Percentiles rank a stretch among this genome's conserved stretches.
Conservation (phyloP, 2,329 filamentous ascomycete genomes). For the Ceratocystiopsis minuta region DNA sequence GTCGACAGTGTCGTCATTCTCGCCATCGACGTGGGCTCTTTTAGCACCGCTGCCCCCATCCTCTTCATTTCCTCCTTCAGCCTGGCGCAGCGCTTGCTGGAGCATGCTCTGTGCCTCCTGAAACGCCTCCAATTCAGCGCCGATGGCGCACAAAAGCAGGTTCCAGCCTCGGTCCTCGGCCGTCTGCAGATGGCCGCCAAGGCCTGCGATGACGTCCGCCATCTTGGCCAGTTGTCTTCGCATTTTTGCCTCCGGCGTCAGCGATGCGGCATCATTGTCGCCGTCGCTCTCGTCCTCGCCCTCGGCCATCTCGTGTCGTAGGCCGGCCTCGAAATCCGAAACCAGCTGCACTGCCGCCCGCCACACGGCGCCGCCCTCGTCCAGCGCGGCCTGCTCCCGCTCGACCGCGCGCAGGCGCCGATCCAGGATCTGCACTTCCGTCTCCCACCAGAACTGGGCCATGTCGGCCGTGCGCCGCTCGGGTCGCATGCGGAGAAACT, state of each 20-base stretch:
- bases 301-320: constrained; percentile 36
- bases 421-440: constrained; percentile 39
- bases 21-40: not conserved
- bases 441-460: constrained; percentile 53
- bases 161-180: constrained; percentile 53
- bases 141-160: constrained; percentile 55
- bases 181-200: constrained; percentile 34
- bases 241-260: constrained; percentile 7
- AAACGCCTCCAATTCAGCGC: constrained; percentile 33
- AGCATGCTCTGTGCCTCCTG: constrained; percentile 16
- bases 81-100: constrained; percentile 13
- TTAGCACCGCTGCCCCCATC: not conserved
- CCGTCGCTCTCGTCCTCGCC: constrained; percentile 4
- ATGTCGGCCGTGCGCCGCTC: constrained; percentile 51
- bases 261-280: not conserved
- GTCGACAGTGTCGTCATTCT: not conserved
- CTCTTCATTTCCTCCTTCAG: constrained; percentile 13
- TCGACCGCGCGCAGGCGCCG: constrained; percentile 36
- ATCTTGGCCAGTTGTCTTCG: constrained; percentile 34
- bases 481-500: constrained; percentile 42
- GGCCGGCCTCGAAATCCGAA: constrained; percentile 43
- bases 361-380: constrained; percentile 52
- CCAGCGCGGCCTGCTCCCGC: constrained; percentile 44
- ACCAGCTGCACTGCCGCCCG: constrained; percentile 40
- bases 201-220: constrained; percentile 31